Evolutionary conservation across 257 asterid species (phyloP), one percentile per base, ranked within the genome.

Genomic region (Echium plantagineum): DNA sequence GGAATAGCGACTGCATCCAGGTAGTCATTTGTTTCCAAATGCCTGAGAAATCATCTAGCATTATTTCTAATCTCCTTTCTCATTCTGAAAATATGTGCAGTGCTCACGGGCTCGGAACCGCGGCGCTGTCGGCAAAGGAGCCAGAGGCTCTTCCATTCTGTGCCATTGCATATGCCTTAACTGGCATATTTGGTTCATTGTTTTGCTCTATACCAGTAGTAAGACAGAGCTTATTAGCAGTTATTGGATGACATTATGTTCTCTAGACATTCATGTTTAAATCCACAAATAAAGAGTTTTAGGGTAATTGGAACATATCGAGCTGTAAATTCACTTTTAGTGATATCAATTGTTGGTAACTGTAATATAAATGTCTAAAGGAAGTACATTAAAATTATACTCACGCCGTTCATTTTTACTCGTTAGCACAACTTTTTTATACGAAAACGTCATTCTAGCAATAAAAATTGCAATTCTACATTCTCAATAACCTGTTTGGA

Each of bases 1-100:
- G 98, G 98, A 70, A 91, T 91, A 60, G 98, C 98, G 62, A 88
- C 98, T 67, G 97, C 98, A 21, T 91, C 98, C 47, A 91, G 98
- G 26, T 24, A 24, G 26, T 24, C 3, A 24, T 24, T 24, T 24
- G 26, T 64, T 54, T 13, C 47, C 10, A 26, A 35, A 42, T 42
- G 49, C 49, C 1, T 42, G 13, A 42, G 49, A 42, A 42, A 12
- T 13, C 49, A 42, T 42, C 16, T 28, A 28, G 13, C 46, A 35
- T 35, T 35, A 7, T 12, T 35, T 7, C 12, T 35, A 7, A 35
- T 35, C 13, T 35, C 61, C 48, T 19, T 58, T 20, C 22, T 67
- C 48, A 22, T 31, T 22, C 3, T 21, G 62, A 60, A 51, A 26
- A 9, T 42, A 19, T 59, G 63, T 21, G 24, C 81, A 91, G 98